Conservation (phyloP, 2,329 filamentous ascomycete genomes). For the Helicocarpus griseus region DNA sequence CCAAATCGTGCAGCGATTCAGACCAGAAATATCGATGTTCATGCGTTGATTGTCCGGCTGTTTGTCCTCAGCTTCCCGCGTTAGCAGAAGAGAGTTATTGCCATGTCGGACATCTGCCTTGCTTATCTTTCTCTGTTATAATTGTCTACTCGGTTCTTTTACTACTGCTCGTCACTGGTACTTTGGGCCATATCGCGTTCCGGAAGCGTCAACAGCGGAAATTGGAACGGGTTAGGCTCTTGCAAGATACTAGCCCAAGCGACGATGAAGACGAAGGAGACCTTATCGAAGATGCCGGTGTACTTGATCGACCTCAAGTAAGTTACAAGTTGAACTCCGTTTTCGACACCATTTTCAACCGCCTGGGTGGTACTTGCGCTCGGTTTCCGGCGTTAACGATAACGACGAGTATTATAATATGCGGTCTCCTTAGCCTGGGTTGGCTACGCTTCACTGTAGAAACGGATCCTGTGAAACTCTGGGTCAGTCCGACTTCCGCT, state of each 20-base stretch:
- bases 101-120: conserved; percentile 78
- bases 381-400: conserved; percentile 81
- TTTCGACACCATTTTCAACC: conserved; percentile 70
- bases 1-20: conserved; percentile 82
- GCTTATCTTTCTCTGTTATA: conserved; percentile 86
- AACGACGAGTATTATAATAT: conserved; percentile 59
- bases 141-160: conserved; percentile 72
- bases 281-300: conserved; percentile 62
- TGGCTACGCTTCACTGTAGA: conserved; percentile 88
- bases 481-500: conserved; percentile 89
- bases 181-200: conserved; percentile 68
- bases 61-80: conserved; percentile 72
- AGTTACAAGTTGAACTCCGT: conserved; percentile 76
- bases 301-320: conserved; percentile 67
- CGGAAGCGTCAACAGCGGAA: conserved; percentile 62
- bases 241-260: conserved; percentile 73
- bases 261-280: conserved; percentile 94
- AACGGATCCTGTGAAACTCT: conserved; percentile 78
- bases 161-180: conserved; percentile 53
- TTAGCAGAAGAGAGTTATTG: conserved; percentile 64
- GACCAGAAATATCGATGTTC: conserved; percentile 81
- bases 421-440: conserved; percentile 71
- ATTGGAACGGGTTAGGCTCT: conserved; percentile 71
- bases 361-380: conserved; percentile 70
- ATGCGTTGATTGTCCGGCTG: conserved; percentile 81